A percentile compares a stretch with the other conserved stretches of the same genome.
Conservation (phyloP, 163 green algal genomes). For the Scenedesmus sp. region DNA sequence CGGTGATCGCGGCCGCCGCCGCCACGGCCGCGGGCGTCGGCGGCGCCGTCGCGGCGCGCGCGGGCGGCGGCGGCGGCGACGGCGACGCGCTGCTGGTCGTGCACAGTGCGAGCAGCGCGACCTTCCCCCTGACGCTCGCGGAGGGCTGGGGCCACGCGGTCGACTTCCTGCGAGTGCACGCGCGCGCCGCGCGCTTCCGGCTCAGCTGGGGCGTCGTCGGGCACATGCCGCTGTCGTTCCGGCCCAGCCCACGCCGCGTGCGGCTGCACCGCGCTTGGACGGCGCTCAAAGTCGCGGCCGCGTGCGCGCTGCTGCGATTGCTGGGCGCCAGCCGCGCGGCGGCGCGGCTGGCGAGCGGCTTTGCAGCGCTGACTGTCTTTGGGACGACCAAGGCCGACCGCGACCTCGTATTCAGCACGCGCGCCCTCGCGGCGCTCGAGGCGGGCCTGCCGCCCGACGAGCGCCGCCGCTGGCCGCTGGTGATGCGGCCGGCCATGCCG, state of each 20-base stretch:
- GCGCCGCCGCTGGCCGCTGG: conserved; percentile 16
- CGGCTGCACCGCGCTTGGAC: conserved; percentile 12
- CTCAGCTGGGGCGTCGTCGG: too few relatives aligned
- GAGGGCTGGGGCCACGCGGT: conserved; percentile 41
- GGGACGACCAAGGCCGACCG: conserved; percentile 39
- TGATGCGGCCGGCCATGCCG: conserved; percentile 33
- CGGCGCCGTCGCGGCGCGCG: neutral
- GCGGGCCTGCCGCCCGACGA: neutral
- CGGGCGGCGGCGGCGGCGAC: conserved; percentile 1
- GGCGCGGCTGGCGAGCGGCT: conserved; percentile 16
- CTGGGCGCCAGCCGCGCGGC: conserved; percentile 24
- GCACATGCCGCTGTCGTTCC: too few relatives aligned
- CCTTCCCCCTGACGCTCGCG: conserved; percentile 34
- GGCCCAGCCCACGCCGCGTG: conserved; percentile 2
- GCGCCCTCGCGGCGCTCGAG: conserved; percentile 16
- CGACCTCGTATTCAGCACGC: conserved; percentile 35
- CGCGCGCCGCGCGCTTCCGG: too few relatives aligned
- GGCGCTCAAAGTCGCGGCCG: conserved; percentile 16
- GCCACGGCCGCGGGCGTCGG: neutral
- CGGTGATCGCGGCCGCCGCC: conserved; percentile 38
- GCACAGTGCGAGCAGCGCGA: conserved; percentile 31
- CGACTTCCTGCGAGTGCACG: conserved; percentile 35
- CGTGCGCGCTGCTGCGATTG: conserved; percentile 35
- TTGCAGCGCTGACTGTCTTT: conserved; percentile 21
- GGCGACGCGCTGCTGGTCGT: conserved; percentile 14